phyloP scores from a whole-genome alignment of 2,329 filamentous ascomycete genomes.

The Iodosphaeria phyllophila region DNA sequence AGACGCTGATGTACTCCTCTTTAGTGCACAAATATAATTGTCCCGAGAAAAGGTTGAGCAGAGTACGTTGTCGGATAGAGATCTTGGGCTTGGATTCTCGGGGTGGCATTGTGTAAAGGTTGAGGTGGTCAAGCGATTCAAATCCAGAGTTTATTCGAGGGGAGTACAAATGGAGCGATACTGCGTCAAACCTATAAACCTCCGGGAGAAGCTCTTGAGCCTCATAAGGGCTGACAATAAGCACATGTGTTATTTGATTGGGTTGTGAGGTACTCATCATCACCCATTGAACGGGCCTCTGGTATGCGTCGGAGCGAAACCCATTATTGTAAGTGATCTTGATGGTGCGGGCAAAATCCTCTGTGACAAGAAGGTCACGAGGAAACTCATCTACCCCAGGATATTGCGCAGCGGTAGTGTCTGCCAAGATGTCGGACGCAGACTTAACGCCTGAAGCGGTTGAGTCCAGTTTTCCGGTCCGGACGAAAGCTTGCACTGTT shows the following conservation, averaged over 20 bases:
- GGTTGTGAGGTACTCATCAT: conserved; percentile 2
- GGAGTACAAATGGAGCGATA: conserved; percentile 8
- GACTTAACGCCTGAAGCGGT: not conserved
- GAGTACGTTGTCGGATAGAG: conserved; percentile 7
- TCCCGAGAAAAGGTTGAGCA: conserved; percentile 49
- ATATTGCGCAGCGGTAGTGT: not conserved
- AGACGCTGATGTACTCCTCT: conserved; percentile 32
- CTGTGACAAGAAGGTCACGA: not conserved
- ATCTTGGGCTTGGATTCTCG: conserved; percentile 1
- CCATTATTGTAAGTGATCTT: not conserved
- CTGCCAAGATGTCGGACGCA: not conserved
- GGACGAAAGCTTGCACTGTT: conserved; percentile 21
- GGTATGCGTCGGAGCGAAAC: conserved; percentile 4
- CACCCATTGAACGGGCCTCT: conserved; percentile 7
- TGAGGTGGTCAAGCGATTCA: conserved; percentile 5
- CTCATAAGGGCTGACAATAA: conserved; percentile 10
- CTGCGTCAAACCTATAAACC: conserved; percentile 2
- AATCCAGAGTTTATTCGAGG: conserved; percentile 5
- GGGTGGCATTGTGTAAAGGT: conserved; percentile 7
- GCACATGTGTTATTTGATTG: conserved; percentile 3
- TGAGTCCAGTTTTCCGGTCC: not conserved
- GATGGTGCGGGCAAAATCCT: conserved; percentile 1
- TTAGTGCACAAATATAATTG: conserved; percentile 41
- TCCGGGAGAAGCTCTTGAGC: conserved; percentile 6
- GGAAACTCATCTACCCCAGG: conserved; percentile 1